Conservation (phyloP, 2,329 filamentous ascomycete species). For the Aspergillus chevalieri region DNA sequence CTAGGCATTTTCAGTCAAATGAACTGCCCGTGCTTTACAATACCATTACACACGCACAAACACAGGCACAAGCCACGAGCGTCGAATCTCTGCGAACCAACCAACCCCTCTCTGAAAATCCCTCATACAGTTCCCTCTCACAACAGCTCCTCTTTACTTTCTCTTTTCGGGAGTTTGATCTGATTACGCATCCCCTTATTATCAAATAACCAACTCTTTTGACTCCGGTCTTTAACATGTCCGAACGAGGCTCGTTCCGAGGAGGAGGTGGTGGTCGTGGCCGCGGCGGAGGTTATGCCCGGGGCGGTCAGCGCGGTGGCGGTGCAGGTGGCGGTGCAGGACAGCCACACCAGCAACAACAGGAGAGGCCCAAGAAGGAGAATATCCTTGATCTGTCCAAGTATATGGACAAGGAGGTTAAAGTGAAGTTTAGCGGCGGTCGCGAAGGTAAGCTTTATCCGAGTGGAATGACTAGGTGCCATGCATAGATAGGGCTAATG, state of each 20-base stretch:
- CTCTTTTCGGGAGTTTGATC: no score
- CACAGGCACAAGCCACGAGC: background rate
- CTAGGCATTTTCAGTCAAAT: no score
- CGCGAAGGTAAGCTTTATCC: constrained; percentile 62
- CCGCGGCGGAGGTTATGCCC: constrained; percentile 36
- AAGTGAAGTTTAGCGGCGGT: constrained; percentile 93
- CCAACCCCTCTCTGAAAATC: constrained; percentile 13
- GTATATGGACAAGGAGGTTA: constrained; percentile 95
- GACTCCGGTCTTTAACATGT: constrained; percentile 23
- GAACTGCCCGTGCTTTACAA: background rate
- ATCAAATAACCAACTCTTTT: background rate
- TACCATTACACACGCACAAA: background rate
- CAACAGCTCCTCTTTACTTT: background rate
- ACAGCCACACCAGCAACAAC: constrained; percentile 33
- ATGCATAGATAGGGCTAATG: background rate
- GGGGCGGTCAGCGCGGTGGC: constrained; percentile 42
- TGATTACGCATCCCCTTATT: no score
- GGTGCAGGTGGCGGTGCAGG: constrained; percentile 43
- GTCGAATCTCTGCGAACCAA: background rate
- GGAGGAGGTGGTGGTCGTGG: constrained; percentile 39
- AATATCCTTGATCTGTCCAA: constrained; percentile 93
- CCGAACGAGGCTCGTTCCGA: constrained; percentile 50
- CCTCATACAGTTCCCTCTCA: constrained; percentile 13
- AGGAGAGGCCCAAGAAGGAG: constrained; percentile 90
- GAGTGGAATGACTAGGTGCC: background rate